phyloP scores from a whole-genome alignment of 306 rosid genomes.

The Fagus sylvatica region DNA sequence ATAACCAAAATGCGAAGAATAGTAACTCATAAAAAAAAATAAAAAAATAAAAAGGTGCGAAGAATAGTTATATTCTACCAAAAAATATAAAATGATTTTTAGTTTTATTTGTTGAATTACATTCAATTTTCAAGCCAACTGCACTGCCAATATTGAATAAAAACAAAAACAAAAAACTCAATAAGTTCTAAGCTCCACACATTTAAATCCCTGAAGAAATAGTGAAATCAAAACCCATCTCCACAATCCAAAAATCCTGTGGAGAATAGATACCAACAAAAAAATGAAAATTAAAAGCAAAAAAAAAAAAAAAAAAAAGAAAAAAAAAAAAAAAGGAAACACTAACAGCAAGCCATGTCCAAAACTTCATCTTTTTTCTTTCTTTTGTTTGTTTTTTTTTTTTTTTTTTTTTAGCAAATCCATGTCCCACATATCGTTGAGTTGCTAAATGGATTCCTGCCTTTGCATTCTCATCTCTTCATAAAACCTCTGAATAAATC shows the following conservation, averaged over 20 bases:
- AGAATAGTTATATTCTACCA: too few species aligned
- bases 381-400: neutral
- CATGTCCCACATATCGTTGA: neutral
- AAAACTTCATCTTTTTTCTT: neutral
- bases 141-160: neutral
- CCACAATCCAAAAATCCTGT: constrained; percentile 36
- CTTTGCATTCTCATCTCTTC: constrained; percentile 63
- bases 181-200: neutral
- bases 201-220: neutral
- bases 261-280: constrained; percentile 12
- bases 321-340: too few species aligned
- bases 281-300: neutral
- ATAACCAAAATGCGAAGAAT: too few species aligned
- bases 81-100: too few species aligned
- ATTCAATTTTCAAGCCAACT: neutral
- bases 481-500: constrained; percentile 64
- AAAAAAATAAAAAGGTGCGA: too few species aligned
- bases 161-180: neutral
- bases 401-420: neutral
- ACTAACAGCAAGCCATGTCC: neutral
- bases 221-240: constrained; percentile 4
- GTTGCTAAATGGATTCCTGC: constrained; percentile 33
- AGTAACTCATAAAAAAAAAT: too few species aligned
- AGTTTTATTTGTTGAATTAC: neutral
- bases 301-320: neutral